Percentiles rank a stretch among this genome's conserved stretches.
Conservation (phyloP, 2,329 filamentous ascomycete genomes). For the Colletotrichum sp. region DNA sequence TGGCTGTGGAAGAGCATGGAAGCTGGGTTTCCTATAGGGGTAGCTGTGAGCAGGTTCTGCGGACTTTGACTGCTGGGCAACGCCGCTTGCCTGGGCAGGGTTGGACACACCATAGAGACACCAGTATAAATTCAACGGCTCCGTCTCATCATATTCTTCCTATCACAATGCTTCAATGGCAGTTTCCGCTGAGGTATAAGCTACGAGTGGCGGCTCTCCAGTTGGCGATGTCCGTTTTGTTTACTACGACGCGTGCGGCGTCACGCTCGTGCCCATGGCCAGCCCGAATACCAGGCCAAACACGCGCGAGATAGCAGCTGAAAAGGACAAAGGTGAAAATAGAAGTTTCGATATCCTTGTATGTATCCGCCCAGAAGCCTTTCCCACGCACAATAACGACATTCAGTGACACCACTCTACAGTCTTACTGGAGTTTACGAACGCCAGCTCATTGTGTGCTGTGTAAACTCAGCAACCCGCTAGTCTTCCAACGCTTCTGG, state of each 20-base stretch:
- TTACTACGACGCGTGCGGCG: not conserved
- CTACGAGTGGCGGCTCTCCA: accelerated
- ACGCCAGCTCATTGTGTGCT: not conserved
- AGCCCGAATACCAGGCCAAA: not conserved
- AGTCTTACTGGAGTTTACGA: not conserved
- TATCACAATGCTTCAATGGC: no score
- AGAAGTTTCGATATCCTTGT: accelerated
- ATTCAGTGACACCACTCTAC: no score
- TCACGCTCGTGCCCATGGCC: not conserved
- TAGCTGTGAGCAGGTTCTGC: not conserved
- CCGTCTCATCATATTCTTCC: accelerated
- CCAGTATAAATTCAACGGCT: not conserved
- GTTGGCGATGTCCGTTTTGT: accelerated
- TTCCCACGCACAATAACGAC: not conserved
- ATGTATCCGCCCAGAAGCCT: not conserved
- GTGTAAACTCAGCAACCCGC: not conserved
- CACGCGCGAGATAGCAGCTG: not conserved
- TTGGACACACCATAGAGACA: not conserved
- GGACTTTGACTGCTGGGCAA: not conserved
- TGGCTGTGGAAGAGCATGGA: not conserved
- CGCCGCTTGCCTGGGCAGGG: not conserved
- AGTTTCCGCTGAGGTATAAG: no score
- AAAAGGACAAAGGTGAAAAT: not conserved
- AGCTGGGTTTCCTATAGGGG: not conserved
- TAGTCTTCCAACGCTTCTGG: not conserved